Evolutionary conservation across 1,139 yeast genomes (phyloP).

Genomic region (Suhomyces coccinellae): DNA sequence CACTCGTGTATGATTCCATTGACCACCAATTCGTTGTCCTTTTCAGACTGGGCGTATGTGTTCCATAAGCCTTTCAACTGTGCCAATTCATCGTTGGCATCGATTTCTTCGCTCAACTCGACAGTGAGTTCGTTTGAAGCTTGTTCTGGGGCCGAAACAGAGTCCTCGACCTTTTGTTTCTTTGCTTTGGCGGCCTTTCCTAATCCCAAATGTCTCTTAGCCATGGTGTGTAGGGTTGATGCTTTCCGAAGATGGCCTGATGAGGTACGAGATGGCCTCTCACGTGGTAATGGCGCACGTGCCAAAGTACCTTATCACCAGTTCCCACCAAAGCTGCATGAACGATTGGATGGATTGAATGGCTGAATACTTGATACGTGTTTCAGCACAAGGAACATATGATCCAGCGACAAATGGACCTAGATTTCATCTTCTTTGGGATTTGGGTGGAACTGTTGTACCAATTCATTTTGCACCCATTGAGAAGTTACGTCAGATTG

Average conservation of each 20-base stretch:
- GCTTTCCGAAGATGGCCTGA: constrained; percentile 3
- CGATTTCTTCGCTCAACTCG: constrained; percentile 67
- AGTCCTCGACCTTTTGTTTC: constrained; percentile 41
- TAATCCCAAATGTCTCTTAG: constrained; percentile 78
- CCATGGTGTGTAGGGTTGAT: constrained; percentile 38
- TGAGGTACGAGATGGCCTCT: background rate
- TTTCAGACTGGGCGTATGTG: constrained; percentile 54
- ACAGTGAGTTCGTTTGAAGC: constrained; percentile 54
- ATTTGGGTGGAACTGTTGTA: too few relatives aligned
- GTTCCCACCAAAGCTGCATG: too few relatives aligned
- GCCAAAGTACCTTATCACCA: background rate
- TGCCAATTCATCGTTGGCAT: constrained; percentile 74
- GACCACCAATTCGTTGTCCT: constrained; percentile 61
- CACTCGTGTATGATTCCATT: constrained; percentile 92
- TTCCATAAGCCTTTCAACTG: constrained; percentile 74
- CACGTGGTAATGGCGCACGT: background rate
- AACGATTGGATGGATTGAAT: too few relatives aligned
- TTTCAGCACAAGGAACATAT: too few relatives aligned
- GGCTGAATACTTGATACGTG: too few relatives aligned
- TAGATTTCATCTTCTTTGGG: too few relatives aligned
- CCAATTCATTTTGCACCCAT: too few relatives aligned
- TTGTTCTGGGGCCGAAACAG: constrained; percentile 17
- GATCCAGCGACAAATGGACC: too few relatives aligned
- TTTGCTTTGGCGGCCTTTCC: constrained; percentile 63
- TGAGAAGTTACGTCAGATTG: too few relatives aligned